These are phyloP conservation scores for Ganoderma sinense DNA, from an alignment of 1,284 basidiomycete genomes.

Conservation along the genomic window DNA sequence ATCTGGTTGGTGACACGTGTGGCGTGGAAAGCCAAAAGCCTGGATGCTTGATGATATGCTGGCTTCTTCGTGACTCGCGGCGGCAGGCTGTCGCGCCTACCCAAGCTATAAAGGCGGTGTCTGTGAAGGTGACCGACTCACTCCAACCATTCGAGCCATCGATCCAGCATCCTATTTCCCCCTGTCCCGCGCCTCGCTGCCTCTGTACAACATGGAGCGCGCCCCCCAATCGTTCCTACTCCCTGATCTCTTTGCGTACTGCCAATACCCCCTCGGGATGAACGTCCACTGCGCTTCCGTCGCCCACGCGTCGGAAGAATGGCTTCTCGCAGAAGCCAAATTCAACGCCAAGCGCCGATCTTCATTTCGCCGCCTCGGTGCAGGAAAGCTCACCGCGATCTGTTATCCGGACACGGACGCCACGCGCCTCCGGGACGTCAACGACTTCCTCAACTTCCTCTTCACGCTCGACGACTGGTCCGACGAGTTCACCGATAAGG, in stretches of 20 bases:
- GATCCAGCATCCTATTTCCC: slow-evolving; percentile 1
- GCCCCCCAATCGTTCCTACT: slow-evolving; percentile 30
- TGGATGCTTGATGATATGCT: slow-evolving; percentile 11
- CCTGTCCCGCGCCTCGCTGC: not conserved
- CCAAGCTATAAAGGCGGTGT: slow-evolving; percentile 20
- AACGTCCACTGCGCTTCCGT: slow-evolving; percentile 30
- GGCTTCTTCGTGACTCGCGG: slow-evolving; percentile 17
- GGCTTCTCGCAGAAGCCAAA: slow-evolving; percentile 32
- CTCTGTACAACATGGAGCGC: slow-evolving; percentile 15
- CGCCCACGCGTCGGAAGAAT: slow-evolving; percentile 35
- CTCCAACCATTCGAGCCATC: not conserved
- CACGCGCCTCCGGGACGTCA: slow-evolving; percentile 33
- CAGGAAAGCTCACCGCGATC: slow-evolving; percentile 36
- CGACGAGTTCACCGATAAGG: slow-evolving; percentile 32
- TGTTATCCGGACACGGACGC: slow-evolving; percentile 37
- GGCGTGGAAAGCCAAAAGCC: slow-evolving; percentile 22
- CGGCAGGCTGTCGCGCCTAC: slow-evolving; percentile 17
- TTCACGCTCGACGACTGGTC: slow-evolving; percentile 37
- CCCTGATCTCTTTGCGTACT: slow-evolving; percentile 39
- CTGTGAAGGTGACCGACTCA: slow-evolving; percentile 1
- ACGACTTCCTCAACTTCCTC: slow-evolving; percentile 38
- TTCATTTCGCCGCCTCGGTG: slow-evolving; percentile 35
- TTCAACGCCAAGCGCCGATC: slow-evolving; percentile 28
- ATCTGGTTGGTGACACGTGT: slow-evolving; percentile 9
- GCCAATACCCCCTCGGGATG: slow-evolving; percentile 32